A percentile compares a stretch with the other conserved stretches of the same genome.
Conservation (phyloP, 192 early-diverging fungal species). For the Globomyces pollinis-pini region DNA sequence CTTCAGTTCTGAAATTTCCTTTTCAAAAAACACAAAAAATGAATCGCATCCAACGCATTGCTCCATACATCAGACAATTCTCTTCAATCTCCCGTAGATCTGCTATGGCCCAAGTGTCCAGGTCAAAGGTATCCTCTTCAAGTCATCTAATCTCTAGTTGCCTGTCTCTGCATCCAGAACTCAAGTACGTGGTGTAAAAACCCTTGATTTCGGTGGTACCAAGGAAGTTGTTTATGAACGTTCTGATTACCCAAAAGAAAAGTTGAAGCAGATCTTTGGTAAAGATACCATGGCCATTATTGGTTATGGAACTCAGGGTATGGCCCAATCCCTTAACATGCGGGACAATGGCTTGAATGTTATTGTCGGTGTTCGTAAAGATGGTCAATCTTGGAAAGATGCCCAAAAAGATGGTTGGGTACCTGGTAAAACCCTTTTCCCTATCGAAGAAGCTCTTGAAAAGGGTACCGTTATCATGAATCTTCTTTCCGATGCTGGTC, state of each 20-base stretch:
- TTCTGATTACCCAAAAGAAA: constrained; percentile 85
- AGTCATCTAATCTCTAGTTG: background rate
- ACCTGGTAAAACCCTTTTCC: constrained; percentile 90
- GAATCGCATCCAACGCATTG: too few species aligned
- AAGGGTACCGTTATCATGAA: constrained; percentile 90
- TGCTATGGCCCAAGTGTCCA: background rate
- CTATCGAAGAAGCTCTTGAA: constrained; percentile 81
- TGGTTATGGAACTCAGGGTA: constrained; percentile 94
- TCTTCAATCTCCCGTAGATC: background rate
- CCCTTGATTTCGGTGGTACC: constrained; percentile 88
- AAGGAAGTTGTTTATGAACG: constrained; percentile 92
- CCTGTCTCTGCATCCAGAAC: background rate
- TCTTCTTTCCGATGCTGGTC: constrained; percentile 92
- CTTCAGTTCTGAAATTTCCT: too few species aligned
- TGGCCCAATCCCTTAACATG: constrained; percentile 87
- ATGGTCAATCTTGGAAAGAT: constrained; percentile 80
- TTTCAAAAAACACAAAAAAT: too few species aligned
- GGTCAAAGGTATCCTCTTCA: background rate
- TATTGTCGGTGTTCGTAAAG: constrained; percentile 87
- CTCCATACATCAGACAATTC: background rate
- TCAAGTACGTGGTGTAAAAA: constrained; percentile 70
- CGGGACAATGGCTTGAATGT: constrained; percentile 96
- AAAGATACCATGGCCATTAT: constrained; percentile 88
- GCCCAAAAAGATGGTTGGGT: constrained; percentile 93
- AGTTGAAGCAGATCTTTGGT: constrained; percentile 83